These are phyloP conservation scores for Paraconiothyrium sp. DNA, from an alignment of 2,329 filamentous ascomycete species.

Conservation along the genomic window DNA sequence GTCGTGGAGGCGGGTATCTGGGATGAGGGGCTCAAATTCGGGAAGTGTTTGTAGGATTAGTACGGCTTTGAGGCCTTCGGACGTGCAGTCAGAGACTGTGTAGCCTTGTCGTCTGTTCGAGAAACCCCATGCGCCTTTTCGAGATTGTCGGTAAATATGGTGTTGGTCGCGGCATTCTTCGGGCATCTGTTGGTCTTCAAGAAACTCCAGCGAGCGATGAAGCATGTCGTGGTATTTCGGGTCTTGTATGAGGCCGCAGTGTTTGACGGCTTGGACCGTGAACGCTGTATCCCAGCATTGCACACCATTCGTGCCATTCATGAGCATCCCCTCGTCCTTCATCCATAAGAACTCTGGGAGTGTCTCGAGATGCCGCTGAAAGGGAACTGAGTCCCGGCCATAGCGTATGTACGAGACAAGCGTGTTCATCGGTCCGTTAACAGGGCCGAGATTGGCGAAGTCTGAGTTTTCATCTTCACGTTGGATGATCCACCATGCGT, in stretches of 20 bases:
- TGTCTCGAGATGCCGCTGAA: constrained; percentile 81
- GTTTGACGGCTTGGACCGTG: constrained; percentile 81
- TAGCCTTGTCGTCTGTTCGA: constrained; percentile 94
- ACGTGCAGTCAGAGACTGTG: constrained; percentile 92
- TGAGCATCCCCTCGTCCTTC: constrained; percentile 89
- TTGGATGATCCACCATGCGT: constrained; percentile 82
- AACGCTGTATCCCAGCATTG: constrained; percentile 98
- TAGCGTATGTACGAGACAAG: constrained; percentile 85
- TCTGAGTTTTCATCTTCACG: constrained; percentile 95
- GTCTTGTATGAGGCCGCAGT: constrained; percentile 80
- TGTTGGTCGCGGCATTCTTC: constrained; percentile 82
- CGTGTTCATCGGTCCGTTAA: constrained; percentile 91
- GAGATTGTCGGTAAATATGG: constrained; percentile 84
- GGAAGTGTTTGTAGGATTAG: constrained; percentile 83
- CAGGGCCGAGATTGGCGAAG: constrained; percentile 84
- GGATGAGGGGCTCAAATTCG: constrained; percentile 74
- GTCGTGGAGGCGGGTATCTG: constrained; percentile 82
- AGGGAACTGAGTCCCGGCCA: constrained; percentile 75
- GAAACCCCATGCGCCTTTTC: constrained; percentile 96
- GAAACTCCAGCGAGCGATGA: constrained; percentile 79
- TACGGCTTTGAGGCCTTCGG: constrained; percentile 87
- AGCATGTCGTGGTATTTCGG: constrained; percentile 85
- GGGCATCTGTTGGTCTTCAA: constrained; percentile 90
- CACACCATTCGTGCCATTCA: constrained; percentile 97
- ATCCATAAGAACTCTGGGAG: constrained; percentile 91